Base-by-base conservation (phyloP, 2,329 filamentous ascomycete species). In the Aspergillus brasiliensis region DNA sequence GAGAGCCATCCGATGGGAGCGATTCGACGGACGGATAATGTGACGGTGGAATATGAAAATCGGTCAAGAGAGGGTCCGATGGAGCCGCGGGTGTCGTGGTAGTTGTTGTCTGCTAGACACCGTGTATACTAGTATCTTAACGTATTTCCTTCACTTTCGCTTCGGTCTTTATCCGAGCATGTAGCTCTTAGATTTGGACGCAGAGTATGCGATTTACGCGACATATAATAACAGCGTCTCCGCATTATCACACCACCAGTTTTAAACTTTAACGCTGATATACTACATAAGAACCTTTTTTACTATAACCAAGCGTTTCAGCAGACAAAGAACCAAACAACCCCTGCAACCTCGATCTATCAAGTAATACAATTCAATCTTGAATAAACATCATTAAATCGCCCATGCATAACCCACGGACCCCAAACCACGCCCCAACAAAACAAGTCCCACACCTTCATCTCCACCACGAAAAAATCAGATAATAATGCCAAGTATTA, bases 11-110 rank as follows among this genome's bases (percentile, higher is more conserved):
- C 58, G 15, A 6, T 65, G 19, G 60, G 61, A 8, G 31, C 56
- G 3, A 70, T 70, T 46, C 58, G 62, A 8, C 40, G 67, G 17
- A 70, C 66, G 7, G 66, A 69, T 44, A 56, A 65, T 47, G 62
- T 67, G 7, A 58, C 44, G 13, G 65, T 70, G 15, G 65, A 69
- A 51, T 69, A 67, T 59, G 64, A 63, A 56, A 49, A 13, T 17
- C 23, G 44, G 13, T n/a, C 44, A 0, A 8, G 25, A 23, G 25
- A 48, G 10, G 44, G 28, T 13, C 10, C 13, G 1, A 23, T 3
- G 21, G 44, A 48, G 2, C 44, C 23, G 6, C 19, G 44, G 13
- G 25, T 23, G 15, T 48, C 44, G 13, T 48, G 44, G 44, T 48
- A 17, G 23, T 25, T 47, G 8, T 21, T 11, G 13, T 27, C 7